Evolutionary conservation across 257 asterid species (phyloP).

Genomic region (Coffea canephora): DNA sequence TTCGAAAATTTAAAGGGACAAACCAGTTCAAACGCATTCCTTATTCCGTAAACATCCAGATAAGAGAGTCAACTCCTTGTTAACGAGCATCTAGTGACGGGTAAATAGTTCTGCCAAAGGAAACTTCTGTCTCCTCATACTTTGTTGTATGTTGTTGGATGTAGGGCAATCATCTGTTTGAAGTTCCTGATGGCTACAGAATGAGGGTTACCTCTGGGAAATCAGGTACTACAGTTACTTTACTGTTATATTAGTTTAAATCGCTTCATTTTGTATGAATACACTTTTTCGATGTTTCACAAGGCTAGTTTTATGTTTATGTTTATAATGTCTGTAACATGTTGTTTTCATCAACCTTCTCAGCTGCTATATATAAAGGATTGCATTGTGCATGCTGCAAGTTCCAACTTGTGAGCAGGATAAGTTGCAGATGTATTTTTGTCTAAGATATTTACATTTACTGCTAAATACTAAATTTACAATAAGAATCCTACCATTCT

Average conservation of each 20-base stretch:
- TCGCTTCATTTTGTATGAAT: background rate
- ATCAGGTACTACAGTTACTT: constrained; percentile 51
- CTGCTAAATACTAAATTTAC: background rate
- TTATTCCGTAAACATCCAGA: background rate
- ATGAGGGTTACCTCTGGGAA: constrained; percentile 65
- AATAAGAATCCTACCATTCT: background rate
- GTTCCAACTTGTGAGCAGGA: background rate
- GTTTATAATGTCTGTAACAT: background rate
- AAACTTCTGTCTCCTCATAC: background rate
- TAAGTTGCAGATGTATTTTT: background rate
- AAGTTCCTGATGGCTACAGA: constrained; percentile 89
- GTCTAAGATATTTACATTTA: background rate
- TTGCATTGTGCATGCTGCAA: background rate
- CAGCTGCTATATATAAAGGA: background rate
- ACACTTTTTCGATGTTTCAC: background rate
- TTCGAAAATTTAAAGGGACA: background rate
- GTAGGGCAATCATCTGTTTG: constrained; percentile 87
- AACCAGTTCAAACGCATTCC: background rate
- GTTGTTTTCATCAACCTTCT: background rate
- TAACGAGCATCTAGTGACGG: background rate
- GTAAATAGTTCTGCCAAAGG: background rate
- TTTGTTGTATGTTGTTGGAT: constrained; percentile 16
- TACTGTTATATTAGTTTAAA: background rate
- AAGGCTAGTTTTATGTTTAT: background rate
- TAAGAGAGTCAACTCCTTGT: background rate